Base-by-base conservation (phyloP, 1,284 basidiomycete species). In the Rhodotorula sp. region DNA sequence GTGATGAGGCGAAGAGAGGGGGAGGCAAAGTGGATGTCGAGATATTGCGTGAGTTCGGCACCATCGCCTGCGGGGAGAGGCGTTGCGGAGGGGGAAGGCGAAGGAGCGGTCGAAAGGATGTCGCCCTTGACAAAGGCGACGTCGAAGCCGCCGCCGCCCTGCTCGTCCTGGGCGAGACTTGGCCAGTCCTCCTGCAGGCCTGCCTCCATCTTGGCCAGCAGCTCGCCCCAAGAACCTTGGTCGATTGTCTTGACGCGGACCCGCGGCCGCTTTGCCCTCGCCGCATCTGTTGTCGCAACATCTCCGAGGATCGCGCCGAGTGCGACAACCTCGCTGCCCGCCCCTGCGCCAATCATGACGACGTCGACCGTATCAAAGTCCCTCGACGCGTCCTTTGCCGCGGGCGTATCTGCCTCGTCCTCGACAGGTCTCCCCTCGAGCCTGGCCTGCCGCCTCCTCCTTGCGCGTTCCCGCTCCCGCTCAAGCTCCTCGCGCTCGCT, bases 281-380 rank as follows among this genome's bases (percentile, higher is more conserved):
- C 25, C 41, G 42, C 44, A 1, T 19, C 4, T 12, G 25, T 46
- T 9, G n/a, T 12, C 1, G 55, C 57, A 1, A 48, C 46, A 4
- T 53, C 64, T 4, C 69, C 66, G 34, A 72, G 59, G 8, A 67
- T n/a, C 14, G 45, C 52, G 1, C 71, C 72, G n/a, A 73, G 56
- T 9, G 74, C 74, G 59, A 75, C 44, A 23, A 75, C 54, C 44
- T 75, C 74, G n/a, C 59, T 59, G 1, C 74, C 74, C 0, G 72
- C 71, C 1, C 74, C 74, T 3, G 69, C 69, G 19, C 74, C 74
- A n/a, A 75, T 45, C 69, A 69, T 68, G 49, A 74, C 53, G 23
- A 69, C 67, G 27, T 59, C 50, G 41, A 27, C 42, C 9, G 44
- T 58, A 7, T 60, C 50, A 17, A 25, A 34, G 13, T 44, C 50